Evolutionary conservation across 75 land plant species (phyloP), one percentile per base, ranked within the genome.

Genomic region (Sequoiadendron giganteum): DNA sequence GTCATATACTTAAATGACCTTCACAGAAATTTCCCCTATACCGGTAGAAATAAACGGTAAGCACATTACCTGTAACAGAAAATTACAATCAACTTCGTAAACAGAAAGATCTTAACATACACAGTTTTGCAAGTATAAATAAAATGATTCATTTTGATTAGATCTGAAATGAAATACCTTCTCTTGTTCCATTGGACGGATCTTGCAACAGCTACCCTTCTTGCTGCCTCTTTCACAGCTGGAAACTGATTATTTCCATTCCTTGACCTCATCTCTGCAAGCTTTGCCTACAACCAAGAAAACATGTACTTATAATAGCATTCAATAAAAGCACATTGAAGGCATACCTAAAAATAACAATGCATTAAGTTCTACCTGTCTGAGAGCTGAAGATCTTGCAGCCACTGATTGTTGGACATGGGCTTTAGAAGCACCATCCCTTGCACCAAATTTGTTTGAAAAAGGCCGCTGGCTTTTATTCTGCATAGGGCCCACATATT

Each of bases 241-340:
- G 95, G 94, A 81, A 94, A 93, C 68, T 89, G 92, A 55, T 49
- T 52, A 83, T 92, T 92, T 84, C 89, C 91, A 83, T 89, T 92
- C 83, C 90, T 93, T 61, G 95, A 89, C 90, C 95, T 94, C 87
- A 90, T 93, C 58, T 90, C 86, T 40, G 95, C 94, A 86, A 94
- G 90, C 45, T 84, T 90, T 0, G 93, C 95, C 95, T 94, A 82
- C 1, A 65, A 38, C 25, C 8, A 39, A 21, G 87, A 16, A 48
- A 55, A 16, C 32, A 87, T 25, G 7, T 15, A 65, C 42, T 84
- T 16, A 18, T 48, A 83, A 40, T 3, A 45, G 70, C 19, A 85
- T 85, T 49, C 56, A 36, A 72, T n/a, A 47, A 21, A 40, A 36
- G 38, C 18, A 43, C 36, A 54, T 49, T 10, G 19, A n/a, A 68